These are phyloP conservation scores for Syzygium syzygioides DNA, from an alignment of 441 rosid genomes.

Conservation along the genomic window DNA sequence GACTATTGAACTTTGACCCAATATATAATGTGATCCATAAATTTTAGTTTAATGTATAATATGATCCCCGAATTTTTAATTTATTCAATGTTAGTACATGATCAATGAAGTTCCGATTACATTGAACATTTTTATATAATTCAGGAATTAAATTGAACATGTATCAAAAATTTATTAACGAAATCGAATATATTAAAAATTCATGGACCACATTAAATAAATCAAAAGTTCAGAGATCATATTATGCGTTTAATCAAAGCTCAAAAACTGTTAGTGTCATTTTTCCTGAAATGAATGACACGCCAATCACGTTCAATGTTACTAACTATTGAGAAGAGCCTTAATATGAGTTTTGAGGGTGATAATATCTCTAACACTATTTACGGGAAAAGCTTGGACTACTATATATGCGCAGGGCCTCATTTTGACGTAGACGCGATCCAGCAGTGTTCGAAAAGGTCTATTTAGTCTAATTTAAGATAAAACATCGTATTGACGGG, in stretches of 20 bases:
- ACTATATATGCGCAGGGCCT: background rate
- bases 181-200: accelerated
- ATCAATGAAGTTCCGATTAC: background rate
- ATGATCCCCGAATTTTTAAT: accelerated
- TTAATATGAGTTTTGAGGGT: background rate
- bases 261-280: background rate
- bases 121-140: background rate
- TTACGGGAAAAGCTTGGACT: accelerated
- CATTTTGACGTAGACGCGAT: accelerated
- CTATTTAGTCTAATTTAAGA: background rate
- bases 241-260: accelerated
- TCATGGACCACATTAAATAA: accelerated
- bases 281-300: background rate
- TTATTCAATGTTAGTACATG: accelerated
- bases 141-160: too few relatives aligned
- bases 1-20: too few relatives aligned
- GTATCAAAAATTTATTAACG: accelerated
- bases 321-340: accelerated
- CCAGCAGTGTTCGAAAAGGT: background rate
- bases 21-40: accelerated
- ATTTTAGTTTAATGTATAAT: accelerated
- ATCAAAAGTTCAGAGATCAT: accelerated
- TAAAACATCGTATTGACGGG: background rate
- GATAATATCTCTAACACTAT: background rate
- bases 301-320: accelerated